Base-by-base conservation (phyloP, 495 filamentous ascomycete genomes). In the Penicilliopsis zonata region DNA sequence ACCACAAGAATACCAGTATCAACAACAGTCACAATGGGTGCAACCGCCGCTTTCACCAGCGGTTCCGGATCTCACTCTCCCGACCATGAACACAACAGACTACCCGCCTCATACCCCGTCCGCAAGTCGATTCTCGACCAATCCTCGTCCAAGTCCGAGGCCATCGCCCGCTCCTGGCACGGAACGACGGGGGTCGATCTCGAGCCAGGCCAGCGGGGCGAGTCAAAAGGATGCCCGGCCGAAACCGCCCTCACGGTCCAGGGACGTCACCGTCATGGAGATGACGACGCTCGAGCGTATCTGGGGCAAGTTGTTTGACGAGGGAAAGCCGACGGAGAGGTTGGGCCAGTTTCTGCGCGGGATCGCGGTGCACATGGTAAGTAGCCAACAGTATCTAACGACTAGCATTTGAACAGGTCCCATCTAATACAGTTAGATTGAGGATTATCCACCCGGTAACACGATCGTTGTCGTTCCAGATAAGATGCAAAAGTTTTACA, bases 401-500 rank as follows among this genome's bases (percentile, higher is more conserved):
- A n/a, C n/a, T n/a, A n/a, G n/a, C n/a, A n/a, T n/a, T n/a, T 30
- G 21, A 18, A 29, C 19, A 13, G 35, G 23, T 33, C 12, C 55
- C 62, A 28, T 63, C 34, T 31, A 8, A 14, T 19, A 18, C 7
- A 14, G 10, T 16, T 41, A 86, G 79, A 85, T 92, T 49, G 76
- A 85, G 27, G 72, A 86, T 34, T 83, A 82, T 44, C 59, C 74
- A 13, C 82, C 86, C 0, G 67, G 65, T 22, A 74, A 77, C 19
- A 83, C 70, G 24, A 63, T 90, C 24, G 82, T 94, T n/a, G 72
- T 94, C 18, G 75, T 78, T 0, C 82, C 85, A 2, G 61, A 71
- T 5, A 94, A 94, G 56, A 71, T 95, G 65, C 67, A 74, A 9
- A 66, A 72, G 31, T 87, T 88, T 38, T 94, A 94, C 47, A 59